Percentiles rank a stretch among this genome's conserved stretches.
phyloP scores from a whole-genome alignment of 129 eudicot genomes.

The Silybum marianum region DNA sequence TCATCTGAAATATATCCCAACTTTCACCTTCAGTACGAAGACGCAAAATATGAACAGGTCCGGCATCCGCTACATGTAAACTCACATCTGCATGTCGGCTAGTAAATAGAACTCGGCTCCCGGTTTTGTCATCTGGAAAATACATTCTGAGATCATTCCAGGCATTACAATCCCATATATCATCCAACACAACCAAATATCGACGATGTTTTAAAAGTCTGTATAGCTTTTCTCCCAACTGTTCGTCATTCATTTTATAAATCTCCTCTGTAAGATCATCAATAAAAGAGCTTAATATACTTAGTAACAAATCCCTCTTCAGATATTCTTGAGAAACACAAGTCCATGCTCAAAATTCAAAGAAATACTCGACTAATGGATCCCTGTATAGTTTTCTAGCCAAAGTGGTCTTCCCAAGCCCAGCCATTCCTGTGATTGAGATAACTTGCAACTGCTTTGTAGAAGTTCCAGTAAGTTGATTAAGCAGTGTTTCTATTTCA shows the following conservation, averaged over 20 bases:
- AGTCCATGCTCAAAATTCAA: constrained; percentile 30
- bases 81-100: constrained; percentile 3
- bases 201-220: constrained; percentile 14
- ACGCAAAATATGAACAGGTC: constrained; percentile 12
- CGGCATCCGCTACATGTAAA: not conserved
- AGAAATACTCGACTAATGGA: not conserved
- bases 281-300: constrained; percentile 8
- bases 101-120: constrained; percentile 30
- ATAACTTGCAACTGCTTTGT: constrained; percentile 16
- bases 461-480: constrained; percentile 21
- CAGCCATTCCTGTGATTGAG: constrained; percentile 46
- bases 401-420: constrained; percentile 45
- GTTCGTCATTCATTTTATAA: constrained; percentile 3
- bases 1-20: constrained; percentile 28
- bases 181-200: constrained; percentile 43
- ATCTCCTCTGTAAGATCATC: not conserved
- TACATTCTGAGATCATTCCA: constrained; percentile 25
- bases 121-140: constrained; percentile 31
- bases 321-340: constrained; percentile 32
- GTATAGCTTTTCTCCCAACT: constrained; percentile 18
- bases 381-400: constrained; percentile 31
- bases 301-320: constrained; percentile 16
- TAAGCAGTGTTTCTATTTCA: constrained; percentile 17
- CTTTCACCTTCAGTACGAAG: constrained; percentile 18
- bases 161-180: constrained; percentile 26